phyloP scores from a whole-genome alignment of 2,329 filamentous ascomycete genomes.

The Aurifilum marmelostoma region DNA sequence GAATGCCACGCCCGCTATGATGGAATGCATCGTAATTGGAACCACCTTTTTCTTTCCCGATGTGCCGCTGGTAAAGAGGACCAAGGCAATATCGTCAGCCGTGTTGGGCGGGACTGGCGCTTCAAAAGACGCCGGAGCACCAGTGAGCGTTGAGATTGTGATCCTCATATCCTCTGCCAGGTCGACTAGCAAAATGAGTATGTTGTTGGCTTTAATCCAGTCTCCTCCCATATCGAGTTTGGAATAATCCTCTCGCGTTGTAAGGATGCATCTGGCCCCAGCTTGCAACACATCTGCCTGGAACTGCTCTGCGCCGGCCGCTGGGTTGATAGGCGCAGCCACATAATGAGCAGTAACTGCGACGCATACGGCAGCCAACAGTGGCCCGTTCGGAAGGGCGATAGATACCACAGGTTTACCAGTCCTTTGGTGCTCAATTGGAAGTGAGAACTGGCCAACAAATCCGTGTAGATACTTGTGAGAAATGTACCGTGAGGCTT shows the following conservation, averaged over 20 bases:
- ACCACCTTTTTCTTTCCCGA: constrained; percentile 63
- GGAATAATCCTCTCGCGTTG: constrained; percentile 17
- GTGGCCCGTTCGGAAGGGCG: constrained; percentile 30
- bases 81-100: constrained; percentile 69
- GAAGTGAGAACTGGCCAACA: constrained; percentile 18
- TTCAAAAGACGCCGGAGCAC: neutral
- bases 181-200: constrained; percentile 22
- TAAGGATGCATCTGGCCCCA: constrained; percentile 26
- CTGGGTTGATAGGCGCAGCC: constrained; percentile 30
- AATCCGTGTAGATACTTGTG: constrained; percentile 22
- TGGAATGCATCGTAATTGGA: constrained; percentile 53
- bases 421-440: neutral
- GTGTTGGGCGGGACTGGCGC: constrained; percentile 14
- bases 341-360: constrained; percentile 31
- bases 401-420: constrained; percentile 29
- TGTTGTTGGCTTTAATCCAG: constrained; percentile 14
- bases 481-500: constrained; percentile 18
- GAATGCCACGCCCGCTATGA: constrained; percentile 54
- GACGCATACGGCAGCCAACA: constrained; percentile 31
- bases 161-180: constrained; percentile 25
- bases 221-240: constrained; percentile 17
- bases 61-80: constrained; percentile 62
- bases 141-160: constrained; percentile 9
- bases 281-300: constrained; percentile 30
- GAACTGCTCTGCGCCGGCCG: constrained; percentile 28